These are phyloP conservation scores for Camellia oleifera DNA, from an alignment of 179 eudicot genomes.

Conservation along the genomic window DNA sequence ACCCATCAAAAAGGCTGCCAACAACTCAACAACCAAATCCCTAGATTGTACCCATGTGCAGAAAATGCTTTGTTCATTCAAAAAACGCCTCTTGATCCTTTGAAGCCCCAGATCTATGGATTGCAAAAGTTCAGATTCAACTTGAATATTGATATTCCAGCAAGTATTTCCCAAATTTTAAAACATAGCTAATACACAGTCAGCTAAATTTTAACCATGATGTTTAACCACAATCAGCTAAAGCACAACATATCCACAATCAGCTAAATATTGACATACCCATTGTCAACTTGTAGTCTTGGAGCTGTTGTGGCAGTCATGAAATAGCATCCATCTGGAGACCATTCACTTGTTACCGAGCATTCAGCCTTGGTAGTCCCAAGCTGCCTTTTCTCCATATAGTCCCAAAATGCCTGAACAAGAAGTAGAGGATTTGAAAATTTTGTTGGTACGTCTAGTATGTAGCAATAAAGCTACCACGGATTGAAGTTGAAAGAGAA, in stretches of 20 bases:
- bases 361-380: slow-evolving; percentile 88
- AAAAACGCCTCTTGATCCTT: background rate
- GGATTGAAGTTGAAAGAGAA: background rate
- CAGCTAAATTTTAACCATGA: background rate
- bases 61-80: background rate
- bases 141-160: background rate
- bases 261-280: slow-evolving; percentile 42
- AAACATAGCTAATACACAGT: background rate
- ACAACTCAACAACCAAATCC: background rate
- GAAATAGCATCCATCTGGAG: slow-evolving; percentile 87
- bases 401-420: slow-evolving; percentile 91
- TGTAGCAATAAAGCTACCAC: background rate
- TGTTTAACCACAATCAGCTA: background rate
- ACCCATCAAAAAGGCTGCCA: background rate
- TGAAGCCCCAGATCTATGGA: background rate
- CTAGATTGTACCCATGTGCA: background rate
- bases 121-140: slow-evolving; percentile 9
- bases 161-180: background rate
- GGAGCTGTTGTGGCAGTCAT: slow-evolving; percentile 98
- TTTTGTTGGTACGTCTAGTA: background rate
- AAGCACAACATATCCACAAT: slow-evolving; percentile 9
- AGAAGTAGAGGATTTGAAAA: background rate
- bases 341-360: slow-evolving; percentile 95
- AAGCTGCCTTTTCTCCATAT: slow-evolving; percentile 71
- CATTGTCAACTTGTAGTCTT: slow-evolving; percentile 91